Conservation (phyloP, 164 flowering plant genomes). For the Magnolia officinalis region DNA sequence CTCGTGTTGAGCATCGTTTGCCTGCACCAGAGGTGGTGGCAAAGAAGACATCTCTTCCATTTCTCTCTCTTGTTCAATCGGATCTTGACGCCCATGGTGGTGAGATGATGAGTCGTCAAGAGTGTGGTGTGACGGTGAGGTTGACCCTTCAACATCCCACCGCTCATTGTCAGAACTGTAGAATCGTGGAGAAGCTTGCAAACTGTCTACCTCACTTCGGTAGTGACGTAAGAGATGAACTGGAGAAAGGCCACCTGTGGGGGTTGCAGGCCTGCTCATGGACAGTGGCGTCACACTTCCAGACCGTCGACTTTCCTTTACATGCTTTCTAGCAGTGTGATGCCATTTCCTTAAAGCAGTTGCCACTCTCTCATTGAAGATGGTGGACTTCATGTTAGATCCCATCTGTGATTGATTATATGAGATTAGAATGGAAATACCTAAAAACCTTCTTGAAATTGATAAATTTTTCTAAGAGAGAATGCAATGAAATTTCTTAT, state of each 20-base stretch:
- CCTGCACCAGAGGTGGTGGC: constrained; percentile 3
- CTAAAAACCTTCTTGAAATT: background rate
- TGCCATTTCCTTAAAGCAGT: constrained; percentile 64
- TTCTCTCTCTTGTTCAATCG: constrained; percentile 11
- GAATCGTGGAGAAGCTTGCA: constrained; percentile 37
- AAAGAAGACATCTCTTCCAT: constrained; percentile 14
- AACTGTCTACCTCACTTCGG: constrained; percentile 36
- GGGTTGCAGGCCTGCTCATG: constrained; percentile 46
- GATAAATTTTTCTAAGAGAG: background rate
- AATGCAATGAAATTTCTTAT: background rate
- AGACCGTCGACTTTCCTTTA: constrained; percentile 37
- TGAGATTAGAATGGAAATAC: background rate
- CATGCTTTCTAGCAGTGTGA: constrained; percentile 53
- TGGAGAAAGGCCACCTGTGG: constrained; percentile 45
- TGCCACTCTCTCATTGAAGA: constrained; percentile 71
- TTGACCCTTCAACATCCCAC: constrained; percentile 39
- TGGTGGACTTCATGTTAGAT: constrained; percentile 67
- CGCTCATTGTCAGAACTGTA: constrained; percentile 26
- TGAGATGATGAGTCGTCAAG: constrained; percentile 29
- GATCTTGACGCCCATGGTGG: constrained; percentile 11
- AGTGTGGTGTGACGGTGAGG: constrained; percentile 27
- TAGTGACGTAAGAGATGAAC: constrained; percentile 46
- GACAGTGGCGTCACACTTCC: constrained; percentile 41
- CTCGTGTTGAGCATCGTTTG: constrained; percentile 21
- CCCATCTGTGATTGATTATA: constrained; percentile 59